Conservation (phyloP, 768 basidiomycete species). For the Rhizopogon rudus region DNA sequence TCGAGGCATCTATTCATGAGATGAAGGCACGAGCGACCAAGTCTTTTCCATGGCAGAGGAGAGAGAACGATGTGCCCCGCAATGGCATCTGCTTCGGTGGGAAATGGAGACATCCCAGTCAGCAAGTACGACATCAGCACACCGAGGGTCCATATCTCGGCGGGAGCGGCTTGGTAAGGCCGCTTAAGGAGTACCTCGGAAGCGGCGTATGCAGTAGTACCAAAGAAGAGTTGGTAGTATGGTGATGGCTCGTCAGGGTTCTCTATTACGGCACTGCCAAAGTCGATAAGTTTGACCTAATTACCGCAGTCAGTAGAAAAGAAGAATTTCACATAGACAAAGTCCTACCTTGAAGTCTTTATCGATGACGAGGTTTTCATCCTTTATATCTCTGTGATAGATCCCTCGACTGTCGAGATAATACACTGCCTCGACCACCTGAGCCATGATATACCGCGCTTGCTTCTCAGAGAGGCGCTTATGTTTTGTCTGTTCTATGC, state of each 20-base stretch:
- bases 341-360: constrained; percentile 56
- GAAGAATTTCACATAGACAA: not conserved
- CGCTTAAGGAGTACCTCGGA: constrained; percentile 89
- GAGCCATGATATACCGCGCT: constrained; percentile 79
- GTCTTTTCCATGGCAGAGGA: constrained; percentile 29
- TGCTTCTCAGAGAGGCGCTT: constrained; percentile 74
- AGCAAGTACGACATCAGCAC: constrained; percentile 93
- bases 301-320: constrained; percentile 9
- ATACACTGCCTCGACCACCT: constrained; percentile 80
- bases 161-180: constrained; percentile 88
- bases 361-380: constrained; percentile 89
- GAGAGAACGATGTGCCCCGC: constrained; percentile 56
- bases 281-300: constrained; percentile 93
- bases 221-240: constrained; percentile 78
- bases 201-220: constrained; percentile 93
- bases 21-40: constrained; percentile 48
- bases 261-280: constrained; percentile 81
- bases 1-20: constrained; percentile 78
- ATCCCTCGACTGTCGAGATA: constrained; percentile 83
- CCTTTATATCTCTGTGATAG: constrained; percentile 94
- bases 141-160: constrained; percentile 95
- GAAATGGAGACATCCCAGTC: constrained; percentile 90
- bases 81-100: constrained; percentile 76
- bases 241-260: constrained; percentile 61
- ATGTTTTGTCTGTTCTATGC: constrained; percentile 82